Base-by-base conservation (phyloP, 73 alveolate species). In the Paramecium caudatum region DNA sequence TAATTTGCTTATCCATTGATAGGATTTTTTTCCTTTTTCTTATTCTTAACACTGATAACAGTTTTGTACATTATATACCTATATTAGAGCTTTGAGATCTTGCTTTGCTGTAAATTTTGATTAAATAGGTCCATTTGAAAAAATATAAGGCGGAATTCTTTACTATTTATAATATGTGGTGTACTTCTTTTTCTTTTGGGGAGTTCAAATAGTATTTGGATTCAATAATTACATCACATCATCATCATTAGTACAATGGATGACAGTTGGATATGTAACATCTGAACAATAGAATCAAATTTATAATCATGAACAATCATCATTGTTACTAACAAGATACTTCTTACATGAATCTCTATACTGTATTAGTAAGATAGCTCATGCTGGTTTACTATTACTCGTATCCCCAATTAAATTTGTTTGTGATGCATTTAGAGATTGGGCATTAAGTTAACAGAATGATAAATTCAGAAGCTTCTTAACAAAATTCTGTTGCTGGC, bases 381-480 rank as follows among this genome's bases (percentile, higher is more conserved):
- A 3, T 4, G 83, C 83, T 13, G 27, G 50, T 32, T n/a, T 65
- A 16, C 37, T 65, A 33, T 32, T 65, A 65, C n/a, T 36, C 16
- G 1, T 65, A 10, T 65, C 83, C 5, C 83, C 83, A 33, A 5
- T 65, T 8, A 65, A 65, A 12, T 65, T 65, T 65, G 27, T 65
- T 12, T 30, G 50, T 65, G 83, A 65, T 33, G 47, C 49, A 32
- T 32, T 65, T 4, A 65, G 39, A 17, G 83, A 65, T 36, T 65
- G 83, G 83, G 49, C 49, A 10, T 8, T 30, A 1, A 65, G 34
- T 1, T 25, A 43, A 33, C 5, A 65, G 34, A 36, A 65, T 9
- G 32, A 13, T 10, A 33, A 30, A 43, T 33, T 33, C 16, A 33
- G 32, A 33, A 9, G 34, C 39, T 65, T 33, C 49, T 43, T 33